Conservation (phyloP, 202 grass and related monocot genomes). For the Saccharum hybrid region DNA sequence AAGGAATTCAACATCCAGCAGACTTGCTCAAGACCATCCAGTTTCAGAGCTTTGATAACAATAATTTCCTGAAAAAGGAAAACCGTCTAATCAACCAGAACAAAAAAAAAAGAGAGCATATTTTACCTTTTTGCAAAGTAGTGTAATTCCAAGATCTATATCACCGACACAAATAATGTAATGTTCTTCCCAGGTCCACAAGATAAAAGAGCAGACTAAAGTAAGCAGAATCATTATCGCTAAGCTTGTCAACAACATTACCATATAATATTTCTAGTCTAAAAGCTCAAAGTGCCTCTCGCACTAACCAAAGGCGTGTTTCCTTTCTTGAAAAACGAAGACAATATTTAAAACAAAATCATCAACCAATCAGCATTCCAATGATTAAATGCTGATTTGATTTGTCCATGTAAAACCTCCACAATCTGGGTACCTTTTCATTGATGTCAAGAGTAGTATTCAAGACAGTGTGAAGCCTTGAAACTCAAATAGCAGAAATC, state of each 20-base stretch:
- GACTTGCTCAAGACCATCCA: constrained; percentile 43
- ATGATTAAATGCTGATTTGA: constrained; percentile 11
- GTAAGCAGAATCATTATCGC: neutral
- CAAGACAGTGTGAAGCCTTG: neutral
- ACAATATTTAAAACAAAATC: constrained; percentile 3
- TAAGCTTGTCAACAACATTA: constrained; percentile 26
- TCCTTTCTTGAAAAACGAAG: neutral
- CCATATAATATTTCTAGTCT: neutral
- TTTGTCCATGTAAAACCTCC: neutral
- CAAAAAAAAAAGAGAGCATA: neutral
- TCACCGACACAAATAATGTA: neutral
- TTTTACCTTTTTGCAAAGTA: too few relatives aligned
- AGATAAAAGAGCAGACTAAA: neutral
- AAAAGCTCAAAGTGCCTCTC: constrained; percentile 15
- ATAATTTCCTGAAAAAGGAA: constrained; percentile 48
- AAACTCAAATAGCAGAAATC: neutral
- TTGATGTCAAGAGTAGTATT: neutral
- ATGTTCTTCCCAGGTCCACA: constrained; percentile 5
- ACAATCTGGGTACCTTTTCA: neutral
- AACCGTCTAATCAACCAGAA: constrained; percentile 25
- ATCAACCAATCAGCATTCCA: neutral
- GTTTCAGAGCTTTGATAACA: constrained; percentile 56
- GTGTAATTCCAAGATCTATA: too few relatives aligned
- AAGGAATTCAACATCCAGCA: constrained; percentile 58
- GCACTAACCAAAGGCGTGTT: constrained; percentile 18